phyloP scores from a whole-genome alignment of 129 eudicot genomes.

The Flaveria bidentis region DNA sequence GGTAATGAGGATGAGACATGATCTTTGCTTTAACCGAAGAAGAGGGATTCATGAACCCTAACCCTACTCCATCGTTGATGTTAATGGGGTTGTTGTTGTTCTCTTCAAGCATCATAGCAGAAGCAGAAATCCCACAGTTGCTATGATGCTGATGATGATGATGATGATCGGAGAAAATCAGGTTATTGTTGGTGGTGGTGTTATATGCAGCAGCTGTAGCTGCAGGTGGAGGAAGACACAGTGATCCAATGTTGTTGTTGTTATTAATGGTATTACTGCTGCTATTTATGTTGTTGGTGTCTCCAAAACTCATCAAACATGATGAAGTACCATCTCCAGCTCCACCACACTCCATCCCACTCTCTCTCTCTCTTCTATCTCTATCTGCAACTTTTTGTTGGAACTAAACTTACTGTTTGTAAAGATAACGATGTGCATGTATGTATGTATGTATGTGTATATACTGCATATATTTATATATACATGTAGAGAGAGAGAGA shows the following conservation, averaged over 20 bases:
- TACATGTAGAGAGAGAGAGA: neutral
- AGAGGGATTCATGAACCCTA: conserved; percentile 22
- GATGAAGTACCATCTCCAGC: conserved; percentile 37
- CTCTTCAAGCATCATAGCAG: conserved; percentile 33
- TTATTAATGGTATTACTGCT: conserved; percentile 23
- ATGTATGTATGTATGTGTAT: neutral
- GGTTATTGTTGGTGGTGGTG: conserved; percentile 39
- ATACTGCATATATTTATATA: neutral
- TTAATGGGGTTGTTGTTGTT: conserved; percentile 21
- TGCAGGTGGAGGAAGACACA: conserved; percentile 38
- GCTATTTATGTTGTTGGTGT: conserved; percentile 39
- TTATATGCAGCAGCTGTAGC: conserved; percentile 33
- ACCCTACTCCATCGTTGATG: conserved; percentile 27
- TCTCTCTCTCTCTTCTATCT: conserved; percentile 9
- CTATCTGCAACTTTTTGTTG: conserved; percentile 20
- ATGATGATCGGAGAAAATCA: conserved; percentile 42
- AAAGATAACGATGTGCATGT: neutral
- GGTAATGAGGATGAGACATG: conserved; percentile 96
- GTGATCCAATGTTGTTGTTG: conserved; percentile 20
- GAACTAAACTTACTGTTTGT: conserved; percentile 35
- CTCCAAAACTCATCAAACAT: conserved; percentile 52
- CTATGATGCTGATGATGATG: neutral
- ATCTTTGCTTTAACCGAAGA: conserved; percentile 66
- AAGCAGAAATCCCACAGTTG: conserved; percentile 21
- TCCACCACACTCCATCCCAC: conserved; percentile 32